phyloP scores from a whole-genome alignment of 2,329 filamentous ascomycete genomes.

The Diaporthe destruens region DNA sequence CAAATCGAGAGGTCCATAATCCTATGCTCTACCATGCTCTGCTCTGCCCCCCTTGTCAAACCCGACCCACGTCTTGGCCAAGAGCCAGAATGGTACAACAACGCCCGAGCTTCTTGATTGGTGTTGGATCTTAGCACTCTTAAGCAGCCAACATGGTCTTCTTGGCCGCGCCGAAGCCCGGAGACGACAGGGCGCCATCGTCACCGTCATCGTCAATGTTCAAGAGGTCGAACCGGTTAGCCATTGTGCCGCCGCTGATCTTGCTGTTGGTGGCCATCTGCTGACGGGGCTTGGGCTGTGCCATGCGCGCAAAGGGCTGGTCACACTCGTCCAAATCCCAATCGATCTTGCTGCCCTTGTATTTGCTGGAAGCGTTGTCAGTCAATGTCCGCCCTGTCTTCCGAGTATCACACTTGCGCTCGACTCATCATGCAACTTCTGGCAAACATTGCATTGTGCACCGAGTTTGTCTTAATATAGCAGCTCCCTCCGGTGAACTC shows the following conservation, averaged over 20 bases:
- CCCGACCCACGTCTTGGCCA: background rate
- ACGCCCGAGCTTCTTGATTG: background rate
- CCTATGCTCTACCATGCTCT: background rate
- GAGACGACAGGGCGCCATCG: constrained; percentile 51
- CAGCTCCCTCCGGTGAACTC: constrained; percentile 70
- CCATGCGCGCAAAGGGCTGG: constrained; percentile 60
- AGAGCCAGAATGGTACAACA: background rate
- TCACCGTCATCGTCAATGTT: constrained; percentile 62
- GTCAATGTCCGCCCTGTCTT: background rate
- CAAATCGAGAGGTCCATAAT: background rate
- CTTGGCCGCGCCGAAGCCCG: constrained; percentile 42
- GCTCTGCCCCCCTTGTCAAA: background rate
- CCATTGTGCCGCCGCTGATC: constrained; percentile 50
- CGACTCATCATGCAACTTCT: constrained; percentile 81
- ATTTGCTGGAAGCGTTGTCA: constrained; percentile 59
- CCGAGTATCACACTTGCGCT: constrained; percentile 54
- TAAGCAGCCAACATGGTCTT: constrained; percentile 44
- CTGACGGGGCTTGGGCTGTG: constrained; percentile 46
- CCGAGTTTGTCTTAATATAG: constrained; percentile 81
- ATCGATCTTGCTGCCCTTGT: constrained; percentile 78
- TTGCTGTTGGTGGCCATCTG: constrained; percentile 48
- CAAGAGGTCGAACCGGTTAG: constrained; percentile 74
- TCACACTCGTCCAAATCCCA: constrained; percentile 82
- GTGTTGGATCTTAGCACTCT: constrained; percentile 40
- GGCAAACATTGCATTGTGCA: constrained; percentile 81